phyloP scores from a whole-genome alignment of 257 asterid genomes.

The Cinchona pubescens region DNA sequence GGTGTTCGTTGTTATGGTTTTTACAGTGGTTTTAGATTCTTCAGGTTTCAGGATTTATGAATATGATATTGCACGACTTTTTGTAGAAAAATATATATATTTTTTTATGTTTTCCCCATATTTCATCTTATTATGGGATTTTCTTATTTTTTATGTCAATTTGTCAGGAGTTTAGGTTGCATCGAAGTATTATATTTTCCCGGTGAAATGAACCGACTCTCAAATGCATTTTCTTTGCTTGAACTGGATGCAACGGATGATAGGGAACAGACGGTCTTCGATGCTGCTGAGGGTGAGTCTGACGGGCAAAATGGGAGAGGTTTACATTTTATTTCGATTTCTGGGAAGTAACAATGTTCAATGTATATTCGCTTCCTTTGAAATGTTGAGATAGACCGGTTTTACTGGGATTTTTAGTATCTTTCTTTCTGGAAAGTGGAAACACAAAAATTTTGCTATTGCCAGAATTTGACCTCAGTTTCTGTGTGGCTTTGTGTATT shows the following conservation, averaged over 20 bases:
- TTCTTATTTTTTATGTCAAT: neutral
- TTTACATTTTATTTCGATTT: conserved; percentile 4
- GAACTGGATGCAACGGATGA: conserved; percentile 56
- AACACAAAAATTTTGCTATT: no score
- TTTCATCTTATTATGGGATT: neutral
- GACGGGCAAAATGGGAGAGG: conserved; percentile 25
- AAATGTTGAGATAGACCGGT: neutral
- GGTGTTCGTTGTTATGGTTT: neutral
- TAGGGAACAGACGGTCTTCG: conserved; percentile 16
- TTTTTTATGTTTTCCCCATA: neutral
- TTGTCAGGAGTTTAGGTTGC: conserved; percentile 27
- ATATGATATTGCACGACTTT: neutral
- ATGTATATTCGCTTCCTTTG: neutral
- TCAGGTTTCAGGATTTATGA: neutral
- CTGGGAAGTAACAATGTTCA: neutral
- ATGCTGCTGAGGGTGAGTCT: conserved; percentile 28
- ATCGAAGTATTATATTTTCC: conserved; percentile 7
- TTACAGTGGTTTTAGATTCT: neutral
- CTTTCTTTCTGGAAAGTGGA: no score
- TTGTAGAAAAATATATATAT: neutral
- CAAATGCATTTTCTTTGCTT: conserved; percentile 72
- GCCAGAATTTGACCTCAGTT: conserved; percentile 4
- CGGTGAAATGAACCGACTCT: conserved; percentile 51
- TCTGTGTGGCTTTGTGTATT: neutral
- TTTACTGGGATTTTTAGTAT: no score